These are phyloP conservation scores for Boletus insuetus DNA, from an alignment of 768 basidiomycete genomes.

Conservation along the genomic window DNA sequence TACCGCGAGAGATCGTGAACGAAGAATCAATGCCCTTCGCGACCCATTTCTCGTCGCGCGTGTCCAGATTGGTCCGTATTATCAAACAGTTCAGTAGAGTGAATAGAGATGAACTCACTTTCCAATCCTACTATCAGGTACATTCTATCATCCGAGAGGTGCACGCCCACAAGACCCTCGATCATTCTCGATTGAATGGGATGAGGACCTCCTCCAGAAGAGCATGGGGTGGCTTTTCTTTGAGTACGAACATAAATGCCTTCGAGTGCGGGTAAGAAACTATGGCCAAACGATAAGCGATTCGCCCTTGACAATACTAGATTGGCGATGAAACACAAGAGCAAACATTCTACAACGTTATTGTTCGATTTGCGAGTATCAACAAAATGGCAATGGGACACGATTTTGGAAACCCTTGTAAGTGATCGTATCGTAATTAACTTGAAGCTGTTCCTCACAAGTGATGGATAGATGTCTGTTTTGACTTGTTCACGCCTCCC, in stretches of 20 bases:
- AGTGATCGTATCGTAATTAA: constrained; percentile 16
- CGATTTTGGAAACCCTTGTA: constrained; percentile 67
- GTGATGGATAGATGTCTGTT: constrained; percentile 53
- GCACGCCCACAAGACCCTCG: constrained; percentile 36
- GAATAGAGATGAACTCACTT: neutral
- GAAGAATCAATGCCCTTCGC: constrained; percentile 43
- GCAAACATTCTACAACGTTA: constrained; percentile 47
- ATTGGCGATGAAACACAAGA: constrained; percentile 58
- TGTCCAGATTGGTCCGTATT: constrained; percentile 59
- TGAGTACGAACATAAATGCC: constrained; percentile 65
- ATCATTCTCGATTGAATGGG: constrained; percentile 71
- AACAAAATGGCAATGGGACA: constrained; percentile 58
- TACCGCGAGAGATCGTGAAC: constrained; percentile 47
- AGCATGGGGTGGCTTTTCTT: constrained; percentile 56
- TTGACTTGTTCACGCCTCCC: constrained; percentile 65
- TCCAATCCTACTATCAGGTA: constrained; percentile 14
- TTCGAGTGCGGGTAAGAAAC: constrained; percentile 54
- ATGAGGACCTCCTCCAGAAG: constrained; percentile 44
- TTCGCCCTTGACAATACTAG: constrained; percentile 31
- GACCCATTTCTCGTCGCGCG: constrained; percentile 52
- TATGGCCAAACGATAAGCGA: neutral
- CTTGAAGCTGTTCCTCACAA: constrained; percentile 10
- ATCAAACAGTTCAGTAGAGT: neutral
- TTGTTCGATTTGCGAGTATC: constrained; percentile 56
- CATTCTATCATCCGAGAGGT: constrained; percentile 26